Evolutionary conservation across 805 yeast species (phyloP).

Genomic region (Myxozyma vanderwaltii): DNA sequence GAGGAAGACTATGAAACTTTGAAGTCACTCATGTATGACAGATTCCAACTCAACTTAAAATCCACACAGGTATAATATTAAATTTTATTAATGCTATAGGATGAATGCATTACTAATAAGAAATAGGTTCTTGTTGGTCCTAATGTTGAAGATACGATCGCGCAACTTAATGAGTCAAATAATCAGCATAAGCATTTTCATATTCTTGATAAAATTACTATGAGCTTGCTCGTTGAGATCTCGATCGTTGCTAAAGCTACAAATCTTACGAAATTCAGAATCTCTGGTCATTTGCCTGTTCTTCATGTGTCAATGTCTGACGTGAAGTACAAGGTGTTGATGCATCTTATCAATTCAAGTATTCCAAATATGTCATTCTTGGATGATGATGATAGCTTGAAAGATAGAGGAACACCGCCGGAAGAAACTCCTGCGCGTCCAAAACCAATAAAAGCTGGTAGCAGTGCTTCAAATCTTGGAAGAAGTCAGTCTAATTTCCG

Average conservation of each 20-base stretch:
- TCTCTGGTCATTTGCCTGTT: slow-evolving; percentile 76
- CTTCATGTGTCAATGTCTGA: slow-evolving; percentile 77
- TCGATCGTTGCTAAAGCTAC: slow-evolving; percentile 83
- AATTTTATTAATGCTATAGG: not conserved
- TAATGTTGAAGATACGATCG: slow-evolving; percentile 72
- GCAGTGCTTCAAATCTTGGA: not conserved
- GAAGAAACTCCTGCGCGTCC: not conserved
- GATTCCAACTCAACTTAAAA: slow-evolving; percentile 70
- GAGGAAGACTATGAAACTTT: slow-evolving; percentile 74
- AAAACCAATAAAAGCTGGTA: not conserved
- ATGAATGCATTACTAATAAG: not conserved
- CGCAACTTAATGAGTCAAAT: slow-evolving; percentile 56
- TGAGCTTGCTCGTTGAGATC: slow-evolving; percentile 73
- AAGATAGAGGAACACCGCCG: slow-evolving; percentile 8
- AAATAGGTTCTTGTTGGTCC: slow-evolving; percentile 66
- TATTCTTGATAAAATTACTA: slow-evolving; percentile 72
- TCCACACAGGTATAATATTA: slow-evolving; percentile 68
- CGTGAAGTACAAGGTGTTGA: slow-evolving; percentile 83
- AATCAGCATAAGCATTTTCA: slow-evolving; percentile 51
- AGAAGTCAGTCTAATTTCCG: slow-evolving; percentile 7
- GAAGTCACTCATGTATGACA: slow-evolving; percentile 84
- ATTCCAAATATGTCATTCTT: slow-evolving; percentile 54
- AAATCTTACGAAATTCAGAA: slow-evolving; percentile 67
- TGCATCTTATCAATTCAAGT: slow-evolving; percentile 71
- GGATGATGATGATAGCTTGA: slow-evolving; percentile 11